A percentile compares a stretch with the other conserved stretches of the same genome.
These are phyloP conservation scores for Talaromyces marneffei DNA, from an alignment of 2,329 filamentous ascomycete species.

Conservation along the genomic window DNA sequence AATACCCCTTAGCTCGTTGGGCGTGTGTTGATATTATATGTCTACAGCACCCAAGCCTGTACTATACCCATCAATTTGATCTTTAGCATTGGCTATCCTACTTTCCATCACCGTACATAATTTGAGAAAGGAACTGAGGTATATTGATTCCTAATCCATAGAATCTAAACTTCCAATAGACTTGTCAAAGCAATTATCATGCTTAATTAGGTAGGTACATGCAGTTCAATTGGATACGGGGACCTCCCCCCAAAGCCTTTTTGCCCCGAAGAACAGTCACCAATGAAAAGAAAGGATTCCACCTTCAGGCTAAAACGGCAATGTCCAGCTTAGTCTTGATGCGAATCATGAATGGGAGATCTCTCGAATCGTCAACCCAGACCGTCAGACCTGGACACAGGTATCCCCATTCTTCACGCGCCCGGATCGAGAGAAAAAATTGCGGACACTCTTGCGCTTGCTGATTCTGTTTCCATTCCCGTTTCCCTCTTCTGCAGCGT, in stretches of 20 bases:
- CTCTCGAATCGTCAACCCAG: neutral
- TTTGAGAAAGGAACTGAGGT: neutral
- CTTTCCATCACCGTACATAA: too few relatives aligned
- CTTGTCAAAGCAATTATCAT: neutral
- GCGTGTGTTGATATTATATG: neutral
- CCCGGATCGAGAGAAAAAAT: conserved; percentile 9
- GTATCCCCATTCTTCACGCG: neutral
- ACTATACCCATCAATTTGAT: neutral
- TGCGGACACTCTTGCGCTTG: conserved; percentile 14
- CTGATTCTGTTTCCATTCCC: neutral
- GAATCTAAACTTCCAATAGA: neutral
- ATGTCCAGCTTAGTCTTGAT: neutral
- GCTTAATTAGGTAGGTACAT: neutral
- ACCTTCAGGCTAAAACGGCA: neutral
- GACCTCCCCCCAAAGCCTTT: too few relatives aligned
- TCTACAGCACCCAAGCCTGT: neutral
- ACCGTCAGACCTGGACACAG: neutral
- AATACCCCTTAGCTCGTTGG: neutral
- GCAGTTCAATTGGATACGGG: neutral
- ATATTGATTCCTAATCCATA: neutral
- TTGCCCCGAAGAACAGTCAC: neutral
- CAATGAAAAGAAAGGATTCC: neutral
- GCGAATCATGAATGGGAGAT: neutral
- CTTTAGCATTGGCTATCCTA: neutral
- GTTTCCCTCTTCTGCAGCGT: neutral